Percentiles rank a stretch among this genome's conserved stretches.
Conservation (phyloP, 2,329 filamentous ascomycete genomes). For the Botrytis sinoallii region DNA sequence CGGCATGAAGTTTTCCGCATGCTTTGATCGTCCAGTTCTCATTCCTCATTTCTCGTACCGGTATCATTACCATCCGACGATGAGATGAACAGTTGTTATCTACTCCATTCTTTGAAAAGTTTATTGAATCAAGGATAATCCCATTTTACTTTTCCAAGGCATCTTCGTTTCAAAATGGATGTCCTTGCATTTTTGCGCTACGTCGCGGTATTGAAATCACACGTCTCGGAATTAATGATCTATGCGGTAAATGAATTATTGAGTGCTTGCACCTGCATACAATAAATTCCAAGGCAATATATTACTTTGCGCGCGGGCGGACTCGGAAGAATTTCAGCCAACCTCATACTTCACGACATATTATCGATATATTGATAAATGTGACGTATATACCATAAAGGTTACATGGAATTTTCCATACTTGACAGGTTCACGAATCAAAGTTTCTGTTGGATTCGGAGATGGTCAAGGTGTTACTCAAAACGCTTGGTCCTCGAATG, state of each 20-base stretch:
- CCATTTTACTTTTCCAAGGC: background rate
- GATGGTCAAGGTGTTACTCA: background rate
- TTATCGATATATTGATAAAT: constrained; percentile 13
- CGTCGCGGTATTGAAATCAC: background rate
- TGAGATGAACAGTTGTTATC: background rate
- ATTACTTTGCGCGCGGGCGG: background rate
- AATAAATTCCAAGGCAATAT: background rate
- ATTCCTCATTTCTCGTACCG: background rate
- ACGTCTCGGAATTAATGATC: background rate
- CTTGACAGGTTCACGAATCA: background rate
- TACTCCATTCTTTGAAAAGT: background rate
- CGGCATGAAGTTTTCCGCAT: constrained; percentile 6
- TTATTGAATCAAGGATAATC: background rate
- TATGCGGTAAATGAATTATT: background rate
- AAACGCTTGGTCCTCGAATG: constrained; percentile 9
- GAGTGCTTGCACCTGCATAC: background rate
- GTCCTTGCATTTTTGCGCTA: constrained; percentile 2
- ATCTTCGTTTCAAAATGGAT: constrained; percentile 10
- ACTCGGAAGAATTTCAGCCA: constrained; percentile 4
- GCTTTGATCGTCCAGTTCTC: background rate
- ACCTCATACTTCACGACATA: constrained; percentile 15
- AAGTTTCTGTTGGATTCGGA: background rate
- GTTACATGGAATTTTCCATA: background rate
- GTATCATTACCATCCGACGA: background rate
- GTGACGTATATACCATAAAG: background rate